These are phyloP conservation scores for Barnettozyma vustinii DNA, from an alignment of 805 yeast genomes.

Conservation along the genomic window DNA sequence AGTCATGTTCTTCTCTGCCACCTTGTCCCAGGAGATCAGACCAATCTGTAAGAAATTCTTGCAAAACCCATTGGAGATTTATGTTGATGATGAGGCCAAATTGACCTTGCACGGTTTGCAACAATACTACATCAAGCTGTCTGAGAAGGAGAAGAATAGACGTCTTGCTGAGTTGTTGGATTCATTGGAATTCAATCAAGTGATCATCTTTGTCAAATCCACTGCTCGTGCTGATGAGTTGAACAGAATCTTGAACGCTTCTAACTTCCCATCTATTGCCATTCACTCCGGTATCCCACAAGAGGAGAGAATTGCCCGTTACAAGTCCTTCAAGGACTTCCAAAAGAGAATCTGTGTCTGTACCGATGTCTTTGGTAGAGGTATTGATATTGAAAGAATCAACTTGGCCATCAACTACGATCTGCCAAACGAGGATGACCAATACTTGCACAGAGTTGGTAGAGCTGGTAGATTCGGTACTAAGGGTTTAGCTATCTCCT, in stretches of 20 bases:
- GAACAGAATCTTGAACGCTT: conserved; percentile 80
- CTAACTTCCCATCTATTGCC: conserved; percentile 95
- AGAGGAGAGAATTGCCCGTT: conserved; percentile 96
- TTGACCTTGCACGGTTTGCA: conserved; percentile 96
- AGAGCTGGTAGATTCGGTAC: conserved; percentile 99
- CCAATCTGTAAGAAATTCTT: conserved; percentile 96
- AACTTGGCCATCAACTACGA: conserved; percentile 97
- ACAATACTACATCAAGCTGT: conserved; percentile 88
- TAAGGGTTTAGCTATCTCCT: conserved; percentile 93
- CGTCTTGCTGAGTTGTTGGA: conserved; percentile 89
- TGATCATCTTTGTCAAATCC: conserved; percentile 90
- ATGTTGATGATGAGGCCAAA: conserved; percentile 96
- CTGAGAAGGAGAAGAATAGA: conserved; percentile 89
- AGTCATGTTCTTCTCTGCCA: conserved; percentile 99
- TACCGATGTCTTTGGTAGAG: conserved; percentile 98
- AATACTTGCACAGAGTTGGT: conserved; percentile 97
- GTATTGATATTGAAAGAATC: conserved; percentile 98
- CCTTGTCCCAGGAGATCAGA: conserved; percentile 88
- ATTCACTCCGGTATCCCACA: conserved; percentile 95
- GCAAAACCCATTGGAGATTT: conserved; percentile 96
- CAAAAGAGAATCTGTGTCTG: conserved; percentile 98
- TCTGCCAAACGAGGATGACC: conserved; percentile 94
- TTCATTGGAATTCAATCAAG: conserved; percentile 95
- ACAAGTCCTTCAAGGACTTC: conserved; percentile 94
- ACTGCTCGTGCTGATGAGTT: conserved; percentile 89